Evolutionary conservation across 1,284 basidiomycete genomes (phyloP), one percentile per base, ranked within the genome.

Genomic region (Porogramme epimiltina): DNA sequence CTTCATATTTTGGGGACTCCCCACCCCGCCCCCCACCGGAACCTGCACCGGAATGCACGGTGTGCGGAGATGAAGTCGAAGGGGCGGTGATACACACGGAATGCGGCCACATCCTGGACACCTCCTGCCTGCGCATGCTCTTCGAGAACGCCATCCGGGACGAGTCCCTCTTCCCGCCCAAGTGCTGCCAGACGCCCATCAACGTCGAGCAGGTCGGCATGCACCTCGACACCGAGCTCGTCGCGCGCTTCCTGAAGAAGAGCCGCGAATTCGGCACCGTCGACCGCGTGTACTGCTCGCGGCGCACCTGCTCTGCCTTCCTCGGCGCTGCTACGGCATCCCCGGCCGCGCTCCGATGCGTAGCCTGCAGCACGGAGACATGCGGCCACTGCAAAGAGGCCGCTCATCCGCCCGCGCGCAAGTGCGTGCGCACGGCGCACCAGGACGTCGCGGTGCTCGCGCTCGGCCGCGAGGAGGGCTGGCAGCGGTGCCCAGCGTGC

Each of bases 401-500:
- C 13, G 37, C 43, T 5, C 47, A 52, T 39, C 47, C 42, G 51
- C 9, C 5, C 22, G 46, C 25, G 20, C 45, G 47, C n/a, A 42
- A 34, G 34, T 51, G 54, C 42, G 11, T 25, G 5, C 67, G 70
- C 23, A 64, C 62, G 3, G 59, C n/a, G n/a, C n/a, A 57, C 44
- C 45, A 48, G 64, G 46, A 46, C 13, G n/a, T 13, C 6, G 18
- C 31, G 2, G 64, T 73, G 9, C 66, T 73, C 43, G 62, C 53
- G 4, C 64, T 73, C 26, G 62, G 66, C 13, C 56, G 62, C 9
- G 26, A 60, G 33, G 33, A 61, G n/a, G 72, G 71, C 3, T 77
- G 75, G 75, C 62, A 69, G 15, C 68, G 72, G 11, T 76, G 75
- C 51, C 72, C 73, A 1, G 68, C 70, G 0, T 76, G 75, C 55